Conservation (phyloP, 495 filamentous ascomycete genomes). For the Penicillium roqueforti region DNA sequence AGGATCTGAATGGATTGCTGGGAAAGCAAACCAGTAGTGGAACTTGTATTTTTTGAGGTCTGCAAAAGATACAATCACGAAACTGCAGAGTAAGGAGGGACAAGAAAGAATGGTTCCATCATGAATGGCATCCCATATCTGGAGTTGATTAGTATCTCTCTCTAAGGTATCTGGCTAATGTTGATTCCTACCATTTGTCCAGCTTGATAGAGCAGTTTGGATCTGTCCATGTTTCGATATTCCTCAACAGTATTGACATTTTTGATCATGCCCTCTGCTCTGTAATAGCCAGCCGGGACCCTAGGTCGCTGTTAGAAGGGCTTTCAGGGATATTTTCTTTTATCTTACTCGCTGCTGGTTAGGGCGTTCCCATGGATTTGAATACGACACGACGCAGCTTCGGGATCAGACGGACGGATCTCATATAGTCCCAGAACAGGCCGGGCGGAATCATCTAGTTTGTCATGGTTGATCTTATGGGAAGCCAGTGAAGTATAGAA, state of each 20-base stretch:
- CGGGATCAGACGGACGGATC: slow-evolving; percentile 61
- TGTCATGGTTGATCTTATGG: slow-evolving; percentile 93
- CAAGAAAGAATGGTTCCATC: slow-evolving; percentile 94
- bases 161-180: not conserved
- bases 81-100: slow-evolving; percentile 84
- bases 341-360: slow-evolving; percentile 70
- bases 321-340: not conserved
- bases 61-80: slow-evolving; percentile 86
- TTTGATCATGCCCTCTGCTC: slow-evolving; percentile 89
- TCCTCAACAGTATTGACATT: slow-evolving; percentile 97
- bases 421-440: slow-evolving; percentile 87
- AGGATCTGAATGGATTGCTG: slow-evolving; percentile 83
- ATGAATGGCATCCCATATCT: slow-evolving; percentile 93
- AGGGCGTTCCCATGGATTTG: slow-evolving; percentile 85
- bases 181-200: slow-evolving; percentile 62
- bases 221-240: slow-evolving; percentile 73
- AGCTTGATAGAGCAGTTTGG: slow-evolving; percentile 63
- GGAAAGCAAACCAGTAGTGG: slow-evolving; percentile 92
- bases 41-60: slow-evolving; percentile 96
- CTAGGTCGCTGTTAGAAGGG: slow-evolving; percentile 41
- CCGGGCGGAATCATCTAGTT: slow-evolving; percentile 87
- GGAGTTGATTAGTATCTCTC: not conserved
- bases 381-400: slow-evolving; percentile 73
- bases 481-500: slow-evolving; percentile 88
- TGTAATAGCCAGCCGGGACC: slow-evolving; percentile 63